phyloP scores from a whole-genome alignment of 2,329 filamentous ascomycete genomes.

The Myriosclerotinia duriaeana region DNA sequence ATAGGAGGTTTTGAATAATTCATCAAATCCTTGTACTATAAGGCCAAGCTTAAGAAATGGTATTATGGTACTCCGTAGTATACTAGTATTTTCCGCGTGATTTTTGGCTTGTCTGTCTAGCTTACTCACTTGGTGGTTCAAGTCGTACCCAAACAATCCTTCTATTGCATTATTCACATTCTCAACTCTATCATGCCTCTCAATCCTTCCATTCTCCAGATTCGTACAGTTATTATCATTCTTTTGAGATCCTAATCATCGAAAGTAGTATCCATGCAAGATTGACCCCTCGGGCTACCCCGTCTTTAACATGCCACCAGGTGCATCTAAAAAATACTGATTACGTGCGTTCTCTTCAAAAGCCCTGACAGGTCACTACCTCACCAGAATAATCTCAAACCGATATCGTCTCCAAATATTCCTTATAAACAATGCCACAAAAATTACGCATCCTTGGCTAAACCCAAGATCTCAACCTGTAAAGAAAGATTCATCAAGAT shows the following conservation, averaged over 20 bases:
- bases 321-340: constrained; percentile 2
- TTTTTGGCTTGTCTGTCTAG: neutral
- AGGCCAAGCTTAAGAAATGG: neutral
- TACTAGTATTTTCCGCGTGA: too few relatives aligned
- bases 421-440: neutral
- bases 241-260: neutral
- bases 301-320: neutral
- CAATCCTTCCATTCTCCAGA: neutral
- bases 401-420: constrained; percentile 8
- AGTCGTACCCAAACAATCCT: neutral
- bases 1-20: neutral
- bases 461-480: neutral
- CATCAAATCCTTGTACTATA: neutral
- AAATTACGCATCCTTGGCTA: neutral
- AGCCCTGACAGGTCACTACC: neutral
- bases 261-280: neutral
- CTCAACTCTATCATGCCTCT: neutral
- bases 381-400: constrained; percentile 18
- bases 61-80: neutral
- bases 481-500: neutral
- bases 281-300: neutral
- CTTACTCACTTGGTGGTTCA: constrained; percentile 4
- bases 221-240: neutral
- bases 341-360: neutral
- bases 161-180: neutral